phyloP scores from a whole-genome alignment of 1,139 yeast species.

The Kluyveromyces sp. region DNA sequence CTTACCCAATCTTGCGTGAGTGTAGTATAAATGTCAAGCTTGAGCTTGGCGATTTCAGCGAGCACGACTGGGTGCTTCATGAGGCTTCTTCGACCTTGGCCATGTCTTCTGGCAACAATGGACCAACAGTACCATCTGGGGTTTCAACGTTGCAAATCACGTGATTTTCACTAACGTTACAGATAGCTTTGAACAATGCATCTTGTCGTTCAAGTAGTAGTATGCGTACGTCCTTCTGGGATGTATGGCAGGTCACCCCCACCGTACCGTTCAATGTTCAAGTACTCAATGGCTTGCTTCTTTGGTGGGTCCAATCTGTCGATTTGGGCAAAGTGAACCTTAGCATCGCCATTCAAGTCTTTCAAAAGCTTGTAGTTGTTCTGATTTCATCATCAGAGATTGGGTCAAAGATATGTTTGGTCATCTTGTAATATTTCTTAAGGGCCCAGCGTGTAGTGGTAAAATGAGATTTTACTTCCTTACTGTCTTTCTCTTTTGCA shows the following conservation, averaged over 20 bases:
- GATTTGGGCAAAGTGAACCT: conserved; percentile 61
- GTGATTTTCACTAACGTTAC: conserved; percentile 59
- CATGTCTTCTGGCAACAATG: conserved; percentile 66
- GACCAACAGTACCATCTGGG: conserved; percentile 62
- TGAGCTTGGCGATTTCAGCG: conserved; percentile 59
- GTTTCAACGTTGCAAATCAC: conserved; percentile 49
- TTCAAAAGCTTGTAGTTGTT: conserved; percentile 57
- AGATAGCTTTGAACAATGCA: conserved; percentile 64
- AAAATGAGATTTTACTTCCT: no score
- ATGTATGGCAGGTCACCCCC: conserved; percentile 51
- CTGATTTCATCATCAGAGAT: conserved; percentile 59
- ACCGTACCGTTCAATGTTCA: conserved; percentile 57
- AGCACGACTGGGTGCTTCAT: conserved; percentile 48
- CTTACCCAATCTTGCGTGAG: conserved; percentile 36
- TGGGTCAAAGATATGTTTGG: conserved; percentile 45
- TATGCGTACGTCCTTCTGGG: conserved; percentile 62
- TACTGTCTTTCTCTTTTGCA: no score
- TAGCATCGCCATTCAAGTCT: conserved; percentile 38
- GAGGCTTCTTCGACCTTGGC: conserved; percentile 44
- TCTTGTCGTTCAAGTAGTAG: conserved; percentile 49
- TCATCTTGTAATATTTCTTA: not conserved
- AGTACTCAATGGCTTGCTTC: conserved; percentile 57
- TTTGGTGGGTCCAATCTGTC: conserved; percentile 81
- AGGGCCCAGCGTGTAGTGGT: no score
- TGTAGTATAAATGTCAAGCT: conserved; percentile 29